Percentiles rank a stretch among this genome's conserved stretches.
Conservation (phyloP, 495 filamentous ascomycete species). For the Acidiella bohemica region DNA sequence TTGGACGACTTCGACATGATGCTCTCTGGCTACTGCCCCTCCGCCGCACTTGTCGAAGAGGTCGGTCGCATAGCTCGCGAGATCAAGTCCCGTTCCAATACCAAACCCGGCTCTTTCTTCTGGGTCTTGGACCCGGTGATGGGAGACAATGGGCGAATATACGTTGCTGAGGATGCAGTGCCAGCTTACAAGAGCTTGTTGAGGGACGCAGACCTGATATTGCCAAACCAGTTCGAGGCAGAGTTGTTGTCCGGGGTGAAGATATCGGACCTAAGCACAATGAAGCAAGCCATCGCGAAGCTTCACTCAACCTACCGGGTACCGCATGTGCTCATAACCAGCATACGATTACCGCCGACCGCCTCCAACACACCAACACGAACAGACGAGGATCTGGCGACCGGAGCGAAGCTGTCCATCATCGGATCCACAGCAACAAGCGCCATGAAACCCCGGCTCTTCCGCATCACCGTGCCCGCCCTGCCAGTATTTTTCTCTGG, state of each 20-base stretch:
- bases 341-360: conserved; percentile 41
- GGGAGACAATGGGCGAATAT: conserved; percentile 85
- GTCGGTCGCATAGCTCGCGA: conserved; percentile 74
- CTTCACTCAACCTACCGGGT: conserved; percentile 65
- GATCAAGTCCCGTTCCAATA: conserved; percentile 49
- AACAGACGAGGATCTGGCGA: conserved; percentile 1
- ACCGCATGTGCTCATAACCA: conserved; percentile 89
- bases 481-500: conserved; percentile 89
- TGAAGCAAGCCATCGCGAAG: conserved; percentile 57
- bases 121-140: conserved; percentile 98
- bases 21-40: conserved; percentile 85
- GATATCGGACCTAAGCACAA: conserved; percentile 59
- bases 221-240: conserved; percentile 95
- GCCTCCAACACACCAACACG: conserved; percentile 8
- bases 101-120: conserved; percentile 68
- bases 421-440: conserved; percentile 57
- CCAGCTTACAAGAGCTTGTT: conserved; percentile 77
- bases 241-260: conserved; percentile 52
- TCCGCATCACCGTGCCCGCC: conserved; percentile 70
- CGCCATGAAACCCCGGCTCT: conserved; percentile 46
- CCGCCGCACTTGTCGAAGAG: conserved; percentile 65
- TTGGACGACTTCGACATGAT: conserved; percentile 74
- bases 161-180: conserved; percentile 78
- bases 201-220: conserved; percentile 70
- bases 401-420: conserved; percentile 41